Conservation (phyloP, 2,329 filamentous ascomycete species). For the Penicillium aurantiogriseum region DNA sequence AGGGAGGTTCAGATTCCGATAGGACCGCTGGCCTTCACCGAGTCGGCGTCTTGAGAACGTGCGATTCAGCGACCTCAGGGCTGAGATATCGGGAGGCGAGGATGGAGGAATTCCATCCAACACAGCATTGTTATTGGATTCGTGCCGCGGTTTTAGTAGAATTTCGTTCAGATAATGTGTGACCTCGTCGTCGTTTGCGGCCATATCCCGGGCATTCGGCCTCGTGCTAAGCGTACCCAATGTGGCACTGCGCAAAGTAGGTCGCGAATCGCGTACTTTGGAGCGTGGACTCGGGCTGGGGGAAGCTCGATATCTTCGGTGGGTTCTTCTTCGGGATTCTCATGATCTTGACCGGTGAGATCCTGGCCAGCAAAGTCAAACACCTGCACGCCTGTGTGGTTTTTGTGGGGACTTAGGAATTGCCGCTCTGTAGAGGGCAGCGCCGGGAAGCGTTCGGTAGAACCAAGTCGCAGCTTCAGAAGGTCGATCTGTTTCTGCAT, state of each 20-base stretch:
- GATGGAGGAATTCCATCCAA: slow-evolving; percentile 27
- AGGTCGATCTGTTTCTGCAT: slow-evolving; percentile 42
- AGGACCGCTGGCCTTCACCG: slow-evolving; percentile 24
- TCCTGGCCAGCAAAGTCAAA: slow-evolving; percentile 19
- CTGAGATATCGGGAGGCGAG: slow-evolving; percentile 31
- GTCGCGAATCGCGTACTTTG: slow-evolving; percentile 28
- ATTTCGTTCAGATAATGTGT: slow-evolving; percentile 25
- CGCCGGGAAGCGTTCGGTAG: slow-evolving; percentile 28
- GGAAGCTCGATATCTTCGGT: slow-evolving; percentile 34
- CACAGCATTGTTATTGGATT: slow-evolving; percentile 12
- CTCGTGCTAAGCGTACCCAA: slow-evolving; percentile 26
- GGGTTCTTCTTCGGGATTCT: slow-evolving; percentile 23
- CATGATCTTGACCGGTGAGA: slow-evolving; percentile 23
- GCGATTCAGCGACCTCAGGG: slow-evolving; percentile 25
- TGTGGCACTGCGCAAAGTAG: slow-evolving; percentile 14
- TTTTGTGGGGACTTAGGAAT: slow-evolving; percentile 30
- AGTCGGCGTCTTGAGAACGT: slow-evolving; percentile 23
- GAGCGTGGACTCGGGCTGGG: slow-evolving; percentile 36
- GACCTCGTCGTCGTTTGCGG: slow-evolving; percentile 30
- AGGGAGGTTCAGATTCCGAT: slow-evolving; percentile 27
- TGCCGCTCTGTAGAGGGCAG: slow-evolving; percentile 20
- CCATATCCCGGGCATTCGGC: slow-evolving; percentile 23
- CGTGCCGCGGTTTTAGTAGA: slow-evolving; percentile 19
- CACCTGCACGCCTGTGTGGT: slow-evolving; percentile 30
- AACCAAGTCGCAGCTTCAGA: slow-evolving; percentile 33